Base-by-base conservation (phyloP, 352 stramenopile species). In the Globisporangium paddicum region DNA sequence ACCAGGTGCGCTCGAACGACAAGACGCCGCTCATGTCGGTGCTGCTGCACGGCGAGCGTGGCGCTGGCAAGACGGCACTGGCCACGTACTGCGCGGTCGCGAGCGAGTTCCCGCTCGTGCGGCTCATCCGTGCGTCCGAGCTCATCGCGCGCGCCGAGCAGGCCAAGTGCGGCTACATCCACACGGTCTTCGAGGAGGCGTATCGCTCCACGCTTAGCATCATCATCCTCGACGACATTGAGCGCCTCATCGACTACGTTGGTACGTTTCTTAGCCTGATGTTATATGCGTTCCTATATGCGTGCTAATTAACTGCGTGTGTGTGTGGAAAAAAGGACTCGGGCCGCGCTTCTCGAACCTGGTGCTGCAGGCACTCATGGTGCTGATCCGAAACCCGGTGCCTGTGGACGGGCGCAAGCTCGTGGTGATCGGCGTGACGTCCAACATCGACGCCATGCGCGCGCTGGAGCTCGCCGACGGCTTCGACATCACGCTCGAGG, bases 171-270 rank as follows among this genome's bases (percentile, higher is more conserved):
- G 84, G 86, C 61, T 87, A 87, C 73, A 97, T 98, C 53, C 92
- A 98, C 74, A 98, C 90, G 52, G 75, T 96, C 18, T 98, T 98
- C 61, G 87, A 98, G 66, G 97, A 99, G 76, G 97, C 97, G 5
- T 99, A 99, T 76, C 98, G 98, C 67, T 98, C 93, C 40, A 88
- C 96, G 1, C 79, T 99, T 11, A 98, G 96, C 21, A 92, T 99
- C 60, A 99, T 99, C 74, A 97, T 99, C 60, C 90, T 99, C 45
- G 98, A 99, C 76, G 97, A 99, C 72, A 97, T 99, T 63, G 98
- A 99, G 77, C 92, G 97, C 18, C 85, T 99, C 40, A 98, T 99
- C 71, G 97, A 99, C 69, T 99, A 93, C 53, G 85, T 93, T 67
- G 85, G 82, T 89, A 63, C 56, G 79, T 35, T n/a, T 55, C 3